Conservation (phyloP, 805 yeast genomes). For the Candida vaughaniae region DNA sequence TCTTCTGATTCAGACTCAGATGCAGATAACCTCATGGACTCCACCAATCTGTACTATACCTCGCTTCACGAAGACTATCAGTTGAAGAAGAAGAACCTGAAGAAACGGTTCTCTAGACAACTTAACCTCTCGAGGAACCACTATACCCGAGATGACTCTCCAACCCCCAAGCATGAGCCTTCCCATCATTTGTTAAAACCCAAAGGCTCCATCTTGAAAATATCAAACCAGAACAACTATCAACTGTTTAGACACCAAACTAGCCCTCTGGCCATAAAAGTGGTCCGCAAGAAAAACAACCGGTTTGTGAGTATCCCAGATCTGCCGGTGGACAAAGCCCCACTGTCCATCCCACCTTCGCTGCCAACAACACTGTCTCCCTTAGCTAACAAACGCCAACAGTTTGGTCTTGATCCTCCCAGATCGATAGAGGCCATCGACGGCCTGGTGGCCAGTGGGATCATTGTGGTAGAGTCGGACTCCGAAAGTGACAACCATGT, state of each 20-base stretch:
- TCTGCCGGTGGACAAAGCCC: neutral
- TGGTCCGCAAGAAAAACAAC: too few species aligned
- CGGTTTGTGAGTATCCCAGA: too few species aligned
- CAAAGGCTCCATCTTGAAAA: slow-evolving; percentile 39
- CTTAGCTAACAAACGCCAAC: too few species aligned
- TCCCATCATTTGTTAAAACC: slow-evolving; percentile 43
- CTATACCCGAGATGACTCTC: slow-evolving; percentile 18
- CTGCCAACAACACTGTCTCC: neutral
- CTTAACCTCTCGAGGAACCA: neutral
- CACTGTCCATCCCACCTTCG: neutral
- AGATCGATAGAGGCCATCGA: too few species aligned
- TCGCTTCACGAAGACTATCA: slow-evolving; percentile 15
- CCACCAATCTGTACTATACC: slow-evolving; percentile 15
- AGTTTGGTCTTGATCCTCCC: too few species aligned
- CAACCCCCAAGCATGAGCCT: slow-evolving; percentile 42
- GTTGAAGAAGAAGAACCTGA: slow-evolving; percentile 14
- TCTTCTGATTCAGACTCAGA: slow-evolving; percentile 7
- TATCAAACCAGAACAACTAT: slow-evolving; percentile 4
- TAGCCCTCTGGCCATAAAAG: too few species aligned
- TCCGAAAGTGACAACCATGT: too few species aligned
- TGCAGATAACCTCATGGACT: slow-evolving; percentile 2
- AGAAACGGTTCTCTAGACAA: slow-evolving; percentile 2
- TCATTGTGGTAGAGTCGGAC: slow-evolving; percentile 5
- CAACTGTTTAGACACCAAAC: too few species aligned
- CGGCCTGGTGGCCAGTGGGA: slow-evolving; percentile 3